A percentile compares a stretch with the other conserved stretches of the same genome.
These are phyloP conservation scores for Arabidopsis arenosa DNA, from an alignment of 345 rosid species.

Conservation along the genomic window DNA sequence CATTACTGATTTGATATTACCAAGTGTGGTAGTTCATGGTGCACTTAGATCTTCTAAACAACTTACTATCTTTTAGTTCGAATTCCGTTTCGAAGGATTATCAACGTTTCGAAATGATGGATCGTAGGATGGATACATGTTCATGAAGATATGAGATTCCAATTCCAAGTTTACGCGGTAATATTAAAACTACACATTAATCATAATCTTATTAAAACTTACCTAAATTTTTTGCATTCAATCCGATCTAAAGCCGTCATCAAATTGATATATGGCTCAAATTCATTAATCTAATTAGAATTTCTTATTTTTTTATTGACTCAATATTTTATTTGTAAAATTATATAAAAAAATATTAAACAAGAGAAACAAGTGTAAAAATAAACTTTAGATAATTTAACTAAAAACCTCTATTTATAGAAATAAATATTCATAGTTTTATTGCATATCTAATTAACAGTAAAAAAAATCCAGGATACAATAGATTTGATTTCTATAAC, in stretches of 20 bases:
- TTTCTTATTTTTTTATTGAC: not conserved
- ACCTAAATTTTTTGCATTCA: not conserved
- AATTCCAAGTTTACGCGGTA: not conserved
- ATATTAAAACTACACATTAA: not conserved
- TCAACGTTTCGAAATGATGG: too few species aligned
- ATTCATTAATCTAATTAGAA: not conserved
- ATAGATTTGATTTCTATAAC: constrained; percentile 9
- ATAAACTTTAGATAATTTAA: not conserved
- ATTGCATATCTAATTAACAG: not conserved
- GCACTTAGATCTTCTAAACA: too few species aligned
- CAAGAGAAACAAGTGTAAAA: not conserved
- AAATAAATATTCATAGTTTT: not conserved
- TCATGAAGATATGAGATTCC: too few species aligned
- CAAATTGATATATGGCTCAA: not conserved
- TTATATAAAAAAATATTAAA: not conserved
- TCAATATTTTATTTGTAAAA: not conserved
- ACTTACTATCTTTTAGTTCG: too few species aligned
- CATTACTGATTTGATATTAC: too few species aligned
- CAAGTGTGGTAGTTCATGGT: too few species aligned
- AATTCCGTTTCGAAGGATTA: too few species aligned
- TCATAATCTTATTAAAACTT: too few species aligned
- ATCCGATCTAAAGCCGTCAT: not conserved
- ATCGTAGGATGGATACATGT: too few species aligned
- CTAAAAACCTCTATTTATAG: constrained; percentile 15
- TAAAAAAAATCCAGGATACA: constrained; percentile 1